Percentiles rank a stretch among this genome's conserved stretches.
Conservation (phyloP, 2,329 filamentous ascomycete genomes). For the Alternaria tenuissima region DNA sequence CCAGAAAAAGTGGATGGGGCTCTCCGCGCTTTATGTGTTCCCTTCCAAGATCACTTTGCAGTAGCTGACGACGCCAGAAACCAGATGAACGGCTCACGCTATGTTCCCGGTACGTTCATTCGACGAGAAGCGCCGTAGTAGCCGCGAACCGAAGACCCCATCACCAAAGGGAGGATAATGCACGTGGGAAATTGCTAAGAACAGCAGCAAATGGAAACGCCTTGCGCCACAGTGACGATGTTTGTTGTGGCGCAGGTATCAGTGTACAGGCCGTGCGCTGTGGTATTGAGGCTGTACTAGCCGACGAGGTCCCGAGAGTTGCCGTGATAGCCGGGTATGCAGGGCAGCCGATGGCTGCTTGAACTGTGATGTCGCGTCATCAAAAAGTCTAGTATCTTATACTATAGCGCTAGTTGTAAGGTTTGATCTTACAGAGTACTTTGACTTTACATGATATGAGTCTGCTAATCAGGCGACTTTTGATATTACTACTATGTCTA, state of each 20-base stretch:
- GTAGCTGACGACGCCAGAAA: conserved; percentile 22
- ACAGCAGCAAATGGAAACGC: background rate
- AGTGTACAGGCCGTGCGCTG: background rate
- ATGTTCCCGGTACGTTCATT: conserved; percentile 2
- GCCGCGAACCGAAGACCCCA: conserved; percentile 1
- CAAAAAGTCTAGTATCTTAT: background rate
- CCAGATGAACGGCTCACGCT: background rate
- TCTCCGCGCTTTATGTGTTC: background rate
- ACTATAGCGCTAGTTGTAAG: background rate
- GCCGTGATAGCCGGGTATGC: background rate
- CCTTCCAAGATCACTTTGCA: background rate
- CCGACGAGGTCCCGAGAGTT: background rate
- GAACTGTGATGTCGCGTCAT: background rate
- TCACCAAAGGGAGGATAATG: background rate
- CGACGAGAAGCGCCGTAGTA: conserved; percentile 4
- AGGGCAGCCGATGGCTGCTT: background rate
- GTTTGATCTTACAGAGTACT: background rate
- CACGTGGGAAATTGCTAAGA: background rate
- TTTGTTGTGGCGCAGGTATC: conserved; percentile 12
- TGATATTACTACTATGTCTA: background rate
- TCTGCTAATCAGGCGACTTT: background rate
- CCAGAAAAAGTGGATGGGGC: background rate
- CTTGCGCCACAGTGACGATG: conserved; percentile 4
- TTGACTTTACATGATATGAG: background rate
- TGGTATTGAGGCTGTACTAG: conserved; percentile 16